Base-by-base conservation (phyloP, 2,329 filamentous ascomycete genomes). In the Shiraia sp. region DNA sequence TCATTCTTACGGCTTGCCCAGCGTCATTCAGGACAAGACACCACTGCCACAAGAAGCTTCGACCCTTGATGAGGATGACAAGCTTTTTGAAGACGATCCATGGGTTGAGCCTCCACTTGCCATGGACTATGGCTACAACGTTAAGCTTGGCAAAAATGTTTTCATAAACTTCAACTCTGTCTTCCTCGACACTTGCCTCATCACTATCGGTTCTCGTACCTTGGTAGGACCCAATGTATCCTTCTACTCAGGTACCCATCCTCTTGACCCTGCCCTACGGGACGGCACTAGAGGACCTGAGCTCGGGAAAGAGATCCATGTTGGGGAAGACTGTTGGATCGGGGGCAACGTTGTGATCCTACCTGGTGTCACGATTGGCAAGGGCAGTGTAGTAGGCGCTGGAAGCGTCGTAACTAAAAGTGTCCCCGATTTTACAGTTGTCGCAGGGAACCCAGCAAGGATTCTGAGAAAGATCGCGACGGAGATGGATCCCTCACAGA, bases 321-420 rank as follows among this genome's bases (percentile, higher is more conserved):
- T 95, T 38, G 88, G 85, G 0, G 85, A 90, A 51, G 90, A 95
- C 30, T 69, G 65, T 42, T 70, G 76, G 75, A 73, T 79, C 38
- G 75, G 75, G 9, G 76, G 75, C 1, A 72, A 75, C 43, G 74
- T 69, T 1, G 63, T 70, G 12, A 80, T 96, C 15, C 72, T 91
- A 28, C 83, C 88, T 0, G 90, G 90, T 0, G 82, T 95, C 19
- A 90, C 79, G 0, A 86, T 96, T 51, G 90, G 90, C 0, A 77
- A 79, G 46, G 89, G 90, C 0, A 77, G 75, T 7, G 87, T 85
- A 0, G 78, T 95, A 44, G 90, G 89, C 2, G 90, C 90, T 3
- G 88, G 87, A 0, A 90, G 86, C 64, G 87, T 95, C 3, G 90
- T 95, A 16, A 95, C 88, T 2, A 95, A 87, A 73, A 76, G 83